Base-by-base conservation (phyloP, 2,329 filamentous ascomycete genomes). In the Aaosphaeria pasadenensis region DNA sequence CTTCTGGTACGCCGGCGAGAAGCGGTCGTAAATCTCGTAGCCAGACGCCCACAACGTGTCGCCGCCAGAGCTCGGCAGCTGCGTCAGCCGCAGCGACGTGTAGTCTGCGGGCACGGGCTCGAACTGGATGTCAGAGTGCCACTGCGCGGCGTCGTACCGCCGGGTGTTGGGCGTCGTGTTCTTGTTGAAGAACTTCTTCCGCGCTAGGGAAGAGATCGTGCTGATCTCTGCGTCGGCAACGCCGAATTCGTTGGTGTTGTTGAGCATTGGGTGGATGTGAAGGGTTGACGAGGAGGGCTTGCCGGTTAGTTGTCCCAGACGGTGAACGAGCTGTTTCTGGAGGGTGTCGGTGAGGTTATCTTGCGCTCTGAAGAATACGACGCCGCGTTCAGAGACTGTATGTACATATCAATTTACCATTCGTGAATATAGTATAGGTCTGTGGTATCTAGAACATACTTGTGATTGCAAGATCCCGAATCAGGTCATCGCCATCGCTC, bases 321-420 rank as follows among this genome's bases (percentile, higher is more conserved):
- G 74, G n/a, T 81, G 74, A 11, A 80, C 78, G 0, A 88, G 75
- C 46, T 82, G 70, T 69, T 88, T 88, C 58, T 87, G 84, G 2
- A 85, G 75, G 1, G 83, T 79, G 52, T 85, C 80, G 45, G 76
- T 82, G 35, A 88, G 71, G 54, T 77, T 75, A 4, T 43, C 28
- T 56, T 88, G 85, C 24, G 77, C 76, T 30, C 84, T 80, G 72
- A 88, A 87, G 73, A 87, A 86, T 39, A 87, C 83, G 3, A 88
- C 85, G n/a, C 84, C 84, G 0, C 85, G 79, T 47, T 81, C 78
- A 2, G 84, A 86, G 55, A 88, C 83, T 85, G 46, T 7, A 24
- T 24, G 17, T 24, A 24, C 17, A 24, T 24, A 24, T 24, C 17
- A 24, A 24, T 24, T 24, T 24, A 24, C 17, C 17, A 24, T 24